phyloP scores from a whole-genome alignment of 495 filamentous ascomycete species.

The Aspergillus olivimuriae region DNA sequence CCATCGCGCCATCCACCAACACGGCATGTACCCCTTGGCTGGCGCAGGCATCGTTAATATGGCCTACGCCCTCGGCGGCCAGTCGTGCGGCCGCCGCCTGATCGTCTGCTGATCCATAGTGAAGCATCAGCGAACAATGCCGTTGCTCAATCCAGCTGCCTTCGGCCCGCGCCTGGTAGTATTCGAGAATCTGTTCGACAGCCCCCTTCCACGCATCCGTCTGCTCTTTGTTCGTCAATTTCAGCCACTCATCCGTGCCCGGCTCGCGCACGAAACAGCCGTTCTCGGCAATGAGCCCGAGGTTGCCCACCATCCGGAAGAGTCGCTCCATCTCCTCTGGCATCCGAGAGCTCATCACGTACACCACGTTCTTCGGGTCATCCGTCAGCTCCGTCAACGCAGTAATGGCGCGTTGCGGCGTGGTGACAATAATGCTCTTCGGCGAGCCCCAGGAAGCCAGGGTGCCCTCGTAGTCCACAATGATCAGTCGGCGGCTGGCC shows the following conservation, averaged over 20 bases:
- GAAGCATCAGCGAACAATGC: slow-evolving; percentile 80
- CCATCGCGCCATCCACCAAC: slow-evolving; percentile 66
- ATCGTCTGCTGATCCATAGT: slow-evolving; percentile 78
- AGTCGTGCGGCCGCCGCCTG: slow-evolving; percentile 62
- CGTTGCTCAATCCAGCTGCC: slow-evolving; percentile 81
- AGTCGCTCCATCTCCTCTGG: slow-evolving; percentile 82
- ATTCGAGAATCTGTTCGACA: slow-evolving; percentile 68
- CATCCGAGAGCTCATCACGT: slow-evolving; percentile 82
- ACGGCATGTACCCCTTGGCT: slow-evolving; percentile 77
- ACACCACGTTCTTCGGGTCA: slow-evolving; percentile 77
- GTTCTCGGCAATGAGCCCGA: slow-evolving; percentile 88
- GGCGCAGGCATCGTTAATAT: slow-evolving; percentile 88
- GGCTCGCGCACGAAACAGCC: slow-evolving; percentile 78
- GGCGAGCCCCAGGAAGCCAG: slow-evolving; percentile 78
- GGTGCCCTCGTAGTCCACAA: slow-evolving; percentile 90
- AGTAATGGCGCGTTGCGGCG: slow-evolving; percentile 74
- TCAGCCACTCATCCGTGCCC: slow-evolving; percentile 61
- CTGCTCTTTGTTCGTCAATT: slow-evolving; percentile 61
- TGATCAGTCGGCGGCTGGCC: slow-evolving; percentile 65
- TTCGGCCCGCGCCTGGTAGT: slow-evolving; percentile 82
- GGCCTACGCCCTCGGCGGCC: slow-evolving; percentile 78
- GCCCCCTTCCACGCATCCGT: slow-evolving; percentile 70
- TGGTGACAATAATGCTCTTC: slow-evolving; percentile 72
- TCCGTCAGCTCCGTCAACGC: slow-evolving; percentile 70
- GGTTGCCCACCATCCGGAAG: slow-evolving; percentile 67